Conservation (phyloP, 106 monocot species). For the Allium sativum region DNA sequence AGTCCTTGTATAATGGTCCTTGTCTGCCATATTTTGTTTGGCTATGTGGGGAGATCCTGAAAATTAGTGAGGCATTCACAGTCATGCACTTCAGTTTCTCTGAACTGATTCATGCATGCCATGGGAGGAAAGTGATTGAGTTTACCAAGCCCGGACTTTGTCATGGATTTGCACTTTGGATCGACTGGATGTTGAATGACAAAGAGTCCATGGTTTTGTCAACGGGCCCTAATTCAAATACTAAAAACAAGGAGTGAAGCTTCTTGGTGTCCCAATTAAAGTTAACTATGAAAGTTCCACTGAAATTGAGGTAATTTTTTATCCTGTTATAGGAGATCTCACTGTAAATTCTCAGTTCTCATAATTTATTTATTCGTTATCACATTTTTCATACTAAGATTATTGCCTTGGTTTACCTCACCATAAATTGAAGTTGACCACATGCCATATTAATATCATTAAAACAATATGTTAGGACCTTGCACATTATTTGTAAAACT, state of each 20-base stretch:
- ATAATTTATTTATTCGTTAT: too few relatives aligned
- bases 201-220: slow-evolving; percentile 40
- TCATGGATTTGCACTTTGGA: slow-evolving; percentile 96
- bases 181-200: slow-evolving; percentile 82
- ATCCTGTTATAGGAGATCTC: slow-evolving; percentile 52
- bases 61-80: slow-evolving; percentile 53
- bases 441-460: too few relatives aligned
- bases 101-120: slow-evolving; percentile 52
- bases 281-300: slow-evolving; percentile 23
- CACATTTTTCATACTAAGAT: too few relatives aligned
- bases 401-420: too few relatives aligned
- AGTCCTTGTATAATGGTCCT: slow-evolving; percentile 32
- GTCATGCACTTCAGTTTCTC: slow-evolving; percentile 80
- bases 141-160: slow-evolving; percentile 57
- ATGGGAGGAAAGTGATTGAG: slow-evolving; percentile 47
- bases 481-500: too few relatives aligned
- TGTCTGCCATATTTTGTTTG: slow-evolving; percentile 78
- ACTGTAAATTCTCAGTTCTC: slow-evolving; percentile 29
- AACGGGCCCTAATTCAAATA: slow-evolving; percentile 85
- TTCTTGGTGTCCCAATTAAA: slow-evolving; percentile 46
- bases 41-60: slow-evolving; percentile 84
- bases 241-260: slow-evolving; percentile 95
- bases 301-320: slow-evolving; percentile 59
- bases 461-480: too few relatives aligned
- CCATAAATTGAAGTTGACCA: too few relatives aligned